Conservation (phyloP, 768 basidiomycete species). For the Scleroderma citrinum region DNA sequence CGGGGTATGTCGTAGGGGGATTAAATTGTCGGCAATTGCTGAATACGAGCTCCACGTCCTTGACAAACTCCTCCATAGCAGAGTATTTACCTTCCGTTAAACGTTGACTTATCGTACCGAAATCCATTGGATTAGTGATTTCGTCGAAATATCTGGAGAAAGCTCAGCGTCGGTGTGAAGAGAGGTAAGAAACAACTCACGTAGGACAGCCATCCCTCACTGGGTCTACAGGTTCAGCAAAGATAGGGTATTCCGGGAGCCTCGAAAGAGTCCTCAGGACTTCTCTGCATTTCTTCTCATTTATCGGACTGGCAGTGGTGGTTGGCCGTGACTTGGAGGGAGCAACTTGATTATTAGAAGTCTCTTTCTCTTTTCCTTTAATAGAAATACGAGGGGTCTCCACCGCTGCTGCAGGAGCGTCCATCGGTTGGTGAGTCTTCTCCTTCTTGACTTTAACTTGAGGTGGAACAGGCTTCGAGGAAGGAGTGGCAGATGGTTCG, state of each 20-base stretch:
- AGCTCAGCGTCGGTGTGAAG: neutral
- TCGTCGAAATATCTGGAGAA: slow-evolving; percentile 79
- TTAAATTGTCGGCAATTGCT: slow-evolving; percentile 93
- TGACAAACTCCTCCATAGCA: slow-evolving; percentile 76
- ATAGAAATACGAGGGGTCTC: slow-evolving; percentile 36
- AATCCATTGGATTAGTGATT: slow-evolving; percentile 91
- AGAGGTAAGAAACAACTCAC: slow-evolving; percentile 40
- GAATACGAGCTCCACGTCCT: slow-evolving; percentile 79
- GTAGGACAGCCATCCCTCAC: slow-evolving; percentile 82
- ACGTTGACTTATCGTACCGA: slow-evolving; percentile 72
- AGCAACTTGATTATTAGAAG: slow-evolving; percentile 27
- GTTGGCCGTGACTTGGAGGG: slow-evolving; percentile 36
- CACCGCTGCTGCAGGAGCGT: slow-evolving; percentile 13
- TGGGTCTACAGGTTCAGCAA: slow-evolving; percentile 81
- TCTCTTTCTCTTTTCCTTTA: slow-evolving; percentile 77
- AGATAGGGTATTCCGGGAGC: slow-evolving; percentile 65
- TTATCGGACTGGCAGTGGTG: slow-evolving; percentile 46
- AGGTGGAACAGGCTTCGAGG: slow-evolving; percentile 20
- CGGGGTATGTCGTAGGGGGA: slow-evolving; percentile 70
- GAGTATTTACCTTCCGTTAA: slow-evolving; percentile 62
- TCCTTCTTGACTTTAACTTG: slow-evolving; percentile 42
- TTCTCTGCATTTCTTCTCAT: slow-evolving; percentile 80
- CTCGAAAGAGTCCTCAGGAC: slow-evolving; percentile 55
- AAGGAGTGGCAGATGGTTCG: slow-evolving; percentile 23
- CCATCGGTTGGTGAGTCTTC: slow-evolving; percentile 27